phyloP scores from a whole-genome alignment of 345 rosid genomes.

The Dipteronia dyeriana region DNA sequence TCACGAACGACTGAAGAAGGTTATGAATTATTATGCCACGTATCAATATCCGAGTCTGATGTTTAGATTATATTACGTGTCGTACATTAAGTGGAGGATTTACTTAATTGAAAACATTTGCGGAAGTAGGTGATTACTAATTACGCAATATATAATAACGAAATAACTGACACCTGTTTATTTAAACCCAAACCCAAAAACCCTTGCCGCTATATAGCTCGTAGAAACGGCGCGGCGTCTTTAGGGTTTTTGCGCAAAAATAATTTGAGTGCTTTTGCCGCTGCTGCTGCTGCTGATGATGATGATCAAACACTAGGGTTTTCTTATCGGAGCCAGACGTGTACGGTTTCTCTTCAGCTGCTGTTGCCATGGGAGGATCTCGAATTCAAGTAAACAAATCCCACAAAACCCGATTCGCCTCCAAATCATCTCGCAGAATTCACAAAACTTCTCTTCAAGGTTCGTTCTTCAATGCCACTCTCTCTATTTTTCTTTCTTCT shows the following conservation, averaged over 20 bases:
- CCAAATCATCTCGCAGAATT: slow-evolving; percentile 79
- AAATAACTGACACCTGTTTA: neutral
- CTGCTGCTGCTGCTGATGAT: neutral
- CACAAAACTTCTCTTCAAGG: slow-evolving; percentile 72
- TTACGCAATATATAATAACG: neutral
- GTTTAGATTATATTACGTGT: neutral
- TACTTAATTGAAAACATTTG: neutral
- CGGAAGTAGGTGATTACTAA: neutral
- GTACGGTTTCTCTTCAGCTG: slow-evolving; percentile 3
- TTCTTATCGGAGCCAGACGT: neutral
- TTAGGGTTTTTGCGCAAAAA: slow-evolving; percentile 15
- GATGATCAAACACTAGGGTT: slow-evolving; percentile 12
- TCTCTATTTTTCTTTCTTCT: too few relatives aligned
- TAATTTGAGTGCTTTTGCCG: neutral
- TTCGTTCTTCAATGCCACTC: slow-evolving; percentile 10
- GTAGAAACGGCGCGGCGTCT: neutral
- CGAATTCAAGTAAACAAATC: slow-evolving; percentile 80
- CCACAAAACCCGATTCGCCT: slow-evolving; percentile 78
- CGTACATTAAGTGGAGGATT: neutral
- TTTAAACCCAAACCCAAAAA: neutral
- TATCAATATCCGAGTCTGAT: neutral
- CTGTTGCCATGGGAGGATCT: slow-evolving; percentile 61
- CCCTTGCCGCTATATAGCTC: slow-evolving; percentile 21
- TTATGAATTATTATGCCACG: neutral
- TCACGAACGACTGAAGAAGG: neutral